A percentile compares a stretch with the other conserved stretches of the same genome.
Conservation (phyloP, 2,329 filamentous ascomycete species). For the Calycina herbarum region DNA sequence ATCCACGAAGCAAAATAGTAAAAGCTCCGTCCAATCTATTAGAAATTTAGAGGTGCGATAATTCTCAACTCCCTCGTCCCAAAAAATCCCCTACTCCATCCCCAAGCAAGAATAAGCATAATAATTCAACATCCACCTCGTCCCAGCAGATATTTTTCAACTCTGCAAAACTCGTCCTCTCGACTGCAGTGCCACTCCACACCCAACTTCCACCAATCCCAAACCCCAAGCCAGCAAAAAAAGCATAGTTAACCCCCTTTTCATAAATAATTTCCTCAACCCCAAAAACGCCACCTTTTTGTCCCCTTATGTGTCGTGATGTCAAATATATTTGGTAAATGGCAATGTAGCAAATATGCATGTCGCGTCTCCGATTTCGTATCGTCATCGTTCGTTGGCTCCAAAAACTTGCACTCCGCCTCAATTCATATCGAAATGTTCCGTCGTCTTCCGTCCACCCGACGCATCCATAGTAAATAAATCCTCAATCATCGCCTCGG, state of each 20-base stretch:
- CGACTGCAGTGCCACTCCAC: not conserved
- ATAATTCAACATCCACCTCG: not conserved
- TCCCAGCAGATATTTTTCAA: not conserved
- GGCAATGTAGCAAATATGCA: not conserved
- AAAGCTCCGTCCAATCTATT: too few relatives aligned
- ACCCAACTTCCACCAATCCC: too few relatives aligned
- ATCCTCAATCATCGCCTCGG: not conserved
- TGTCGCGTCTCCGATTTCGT: not conserved
- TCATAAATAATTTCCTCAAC: not conserved
- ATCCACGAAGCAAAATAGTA: too few relatives aligned
- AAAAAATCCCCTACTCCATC: not conserved
- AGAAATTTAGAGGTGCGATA: too few relatives aligned
- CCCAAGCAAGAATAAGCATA: conserved; percentile 5
- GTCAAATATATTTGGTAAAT: not conserved
- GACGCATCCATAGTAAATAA: not conserved
- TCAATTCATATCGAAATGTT: too few relatives aligned
- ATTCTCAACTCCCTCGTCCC: not conserved
- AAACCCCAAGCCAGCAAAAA: too few relatives aligned
- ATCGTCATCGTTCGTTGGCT: not conserved
- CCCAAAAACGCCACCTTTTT: not conserved
- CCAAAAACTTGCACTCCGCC: too few relatives aligned
- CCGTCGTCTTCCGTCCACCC: too few relatives aligned
- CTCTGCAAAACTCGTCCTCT: not conserved
- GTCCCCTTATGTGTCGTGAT: not conserved
- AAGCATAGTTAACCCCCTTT: not conserved